Evolutionary conservation across 805 yeast species (phyloP), one percentile per base, ranked within the genome.

Genomic region (Candida glaebosa): DNA sequence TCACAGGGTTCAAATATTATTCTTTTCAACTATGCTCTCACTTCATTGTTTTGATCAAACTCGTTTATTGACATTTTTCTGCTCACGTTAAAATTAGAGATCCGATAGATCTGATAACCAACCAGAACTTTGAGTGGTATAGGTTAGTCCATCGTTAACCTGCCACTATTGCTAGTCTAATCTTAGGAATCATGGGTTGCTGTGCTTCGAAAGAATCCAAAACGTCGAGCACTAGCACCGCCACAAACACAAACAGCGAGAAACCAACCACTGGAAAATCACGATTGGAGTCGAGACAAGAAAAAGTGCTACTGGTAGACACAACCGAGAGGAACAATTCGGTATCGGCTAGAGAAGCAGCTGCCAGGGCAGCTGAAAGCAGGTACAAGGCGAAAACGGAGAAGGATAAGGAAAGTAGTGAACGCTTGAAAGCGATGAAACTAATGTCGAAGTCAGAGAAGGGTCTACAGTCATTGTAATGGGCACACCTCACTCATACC

Each of bases 301-400:
- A n/a, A 6, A 19, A 31, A 37, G 34, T 8, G 3, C n/a, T 25
- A 4, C 10, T 14, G n/a, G 20, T 37, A 6, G 37, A 35, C 5
- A 34, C 37, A 5, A 15, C 10, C 12, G 34, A 31, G 17, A 9
- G 30, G 17, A 28, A 25, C n/a, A 37, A 28, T 7, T 12, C 44
- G 3, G 40, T 22, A 9, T 34, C 36, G 16, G 49, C 63, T 15
- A 53, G 48, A 37, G 61, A 52, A 16, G 72, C 72, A 2, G 69
- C 61, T 2, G 74, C 72, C 4, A 49, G 45, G 32, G 75, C 75
- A 5, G 74, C 74, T 2, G 68, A 69, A 40, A 54, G 48, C 26
- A 46, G 75, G 34, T 61, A 45, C 44, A 46, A 56, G 22, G 54
- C 51, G 34, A 61, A 57, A 18, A 64, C 65, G 39, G 57, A 56